Base-by-base conservation (phyloP, 148 eudicot genomes). In the Cornus suecica region DNA sequence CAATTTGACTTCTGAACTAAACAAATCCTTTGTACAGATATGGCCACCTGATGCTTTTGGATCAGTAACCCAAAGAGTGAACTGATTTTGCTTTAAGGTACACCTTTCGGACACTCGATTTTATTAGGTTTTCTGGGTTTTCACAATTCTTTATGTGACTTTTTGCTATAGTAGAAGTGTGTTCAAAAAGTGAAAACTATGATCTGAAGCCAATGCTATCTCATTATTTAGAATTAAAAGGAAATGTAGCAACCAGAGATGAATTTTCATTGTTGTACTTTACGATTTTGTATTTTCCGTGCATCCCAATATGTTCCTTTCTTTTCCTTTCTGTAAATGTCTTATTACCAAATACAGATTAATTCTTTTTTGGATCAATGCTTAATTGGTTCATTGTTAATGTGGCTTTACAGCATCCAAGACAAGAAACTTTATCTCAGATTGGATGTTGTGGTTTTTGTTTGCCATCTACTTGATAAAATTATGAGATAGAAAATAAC, bases 11-110 rank as follows among this genome's bases (percentile, higher is more conserved):
- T 69, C 27, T 28, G 11, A 41, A 42, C 24, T n/a, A n/a, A 23
- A 3, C 10, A 14, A 10, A 37, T 37, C 64, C 64, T 63, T 22
- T 42, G 10, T 20, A 26, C 23, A 78, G 81, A 28, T 78, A 66
- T 78, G 67, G 81, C 81, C 81, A 11, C 31, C 27, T 67, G 54
- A 67, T 66, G 65, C 68, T 16, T 78, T 78, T 67, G 81, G 81
- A 67, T 28, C 77, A 7, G 13, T 78, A 34, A 27, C 41, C 65
- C 72, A 61, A 65, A 65, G 58, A n/a, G 37, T 62, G 9, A 4
- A 58, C 11, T 70, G 58, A 25, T 65, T 27, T 18, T 65, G 11
- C 22, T 63, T 37, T 8, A 42, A 77, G 79, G 74, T 77, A 77
- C 66, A 70, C 24, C 58, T 60, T 37, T 34, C 8, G 54, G 20